Base-by-base conservation (phyloP, 108 stramenopile genomes). In the Conticribra guillardii region DNA sequence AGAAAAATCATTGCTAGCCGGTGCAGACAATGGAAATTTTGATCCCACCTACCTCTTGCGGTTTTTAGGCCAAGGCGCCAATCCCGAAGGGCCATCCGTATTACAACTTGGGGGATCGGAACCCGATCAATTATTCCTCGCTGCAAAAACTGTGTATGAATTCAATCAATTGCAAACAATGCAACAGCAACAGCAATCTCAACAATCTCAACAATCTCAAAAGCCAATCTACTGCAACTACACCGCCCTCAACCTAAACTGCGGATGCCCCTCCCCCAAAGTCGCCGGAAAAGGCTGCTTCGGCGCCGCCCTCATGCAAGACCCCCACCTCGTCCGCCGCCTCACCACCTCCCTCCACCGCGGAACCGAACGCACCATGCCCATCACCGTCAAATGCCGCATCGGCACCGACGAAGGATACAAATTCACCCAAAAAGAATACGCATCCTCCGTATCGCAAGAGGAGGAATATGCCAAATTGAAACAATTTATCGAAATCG, bases 231-330 rank as follows among this genome's bases (percentile, higher is more conserved):
- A 60, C 41, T 92, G 94, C 74, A 87, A 88, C 29, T 99, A 98
- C 68, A 97, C 97, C 21, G 98, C 96, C 31, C 67, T 99, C 22
- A 99, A 99, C 83, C 67, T 99, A 44, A 99, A 99, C 71, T 97
- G 97, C 60, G 99, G 99, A 5, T 99, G 99, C 86, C 99, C 98
- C 7, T 89, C 86, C 41, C 96, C 98, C 41, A 90, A 93, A 67
- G 99, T 99, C 0, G 96, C 98, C 23, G 92, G 93, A 0, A 97
- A 97, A 64, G 96, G 97, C 50, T 95, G 94, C 48, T 99, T 99
- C 66, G 99, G 99, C 37, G 99, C 99, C 0, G 95, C 96, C 0
- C 81, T 99, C 17, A 99, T 99, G 99, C 89, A 92, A 18, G 86
- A 94, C 21, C 89, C 98, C 4, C 75, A 84, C 19, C 87, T 97